Conservation (phyloP, 208 protist species). For the Leishmania arabica region DNA sequence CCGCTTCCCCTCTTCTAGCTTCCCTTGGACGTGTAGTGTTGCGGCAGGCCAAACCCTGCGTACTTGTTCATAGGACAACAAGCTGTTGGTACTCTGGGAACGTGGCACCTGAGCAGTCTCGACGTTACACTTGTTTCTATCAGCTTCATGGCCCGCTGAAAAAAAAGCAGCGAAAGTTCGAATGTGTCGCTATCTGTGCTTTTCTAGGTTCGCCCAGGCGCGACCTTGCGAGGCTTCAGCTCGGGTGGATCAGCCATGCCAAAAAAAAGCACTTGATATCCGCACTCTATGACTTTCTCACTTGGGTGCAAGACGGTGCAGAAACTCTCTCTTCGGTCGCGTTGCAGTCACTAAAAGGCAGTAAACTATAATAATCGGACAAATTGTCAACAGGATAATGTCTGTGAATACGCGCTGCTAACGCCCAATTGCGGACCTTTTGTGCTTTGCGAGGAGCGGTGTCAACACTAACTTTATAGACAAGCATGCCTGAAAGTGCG, state of each 20-base stretch:
- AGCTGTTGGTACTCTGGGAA: not conserved
- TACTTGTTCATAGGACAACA: not conserved
- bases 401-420: not conserved
- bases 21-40: too few relatives aligned
- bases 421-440: not conserved
- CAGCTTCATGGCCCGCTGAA: not conserved
- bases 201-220: not conserved
- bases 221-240: not conserved
- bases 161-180: not conserved
- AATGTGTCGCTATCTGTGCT: not conserved
- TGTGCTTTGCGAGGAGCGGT: not conserved
- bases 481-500: not conserved
- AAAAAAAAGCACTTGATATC: not conserved
- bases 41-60: not conserved
- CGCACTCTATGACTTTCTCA: not conserved
- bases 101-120: not conserved
- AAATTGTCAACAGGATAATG: not conserved
- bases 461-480: not conserved
- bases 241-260: not conserved
- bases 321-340: not conserved
- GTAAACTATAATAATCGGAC: too few relatives aligned
- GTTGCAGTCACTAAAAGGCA: not conserved
- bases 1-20: too few relatives aligned
- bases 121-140: not conserved
- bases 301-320: not conserved